Percentiles rank a stretch among this genome's conserved stretches.
phyloP scores from a whole-genome alignment of 192 early-diverging fungal species.

The Mortierella hygrophila region DNA sequence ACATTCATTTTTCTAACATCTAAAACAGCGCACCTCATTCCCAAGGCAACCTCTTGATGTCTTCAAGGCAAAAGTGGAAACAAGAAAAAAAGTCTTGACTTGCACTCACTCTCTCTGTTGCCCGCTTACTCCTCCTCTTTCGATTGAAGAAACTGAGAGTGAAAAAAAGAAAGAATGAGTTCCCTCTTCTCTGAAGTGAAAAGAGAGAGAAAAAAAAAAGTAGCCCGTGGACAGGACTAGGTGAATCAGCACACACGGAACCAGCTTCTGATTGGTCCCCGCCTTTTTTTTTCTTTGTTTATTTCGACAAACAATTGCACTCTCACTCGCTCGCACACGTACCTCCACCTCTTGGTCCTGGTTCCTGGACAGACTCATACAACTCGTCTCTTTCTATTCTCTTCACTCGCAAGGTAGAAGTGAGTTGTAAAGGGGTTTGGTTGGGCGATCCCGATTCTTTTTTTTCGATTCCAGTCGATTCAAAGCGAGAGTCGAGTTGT shows the following conservation, averaged over 20 bases:
- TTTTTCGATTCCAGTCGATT: background rate
- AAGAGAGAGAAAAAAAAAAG: background rate
- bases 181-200: background rate
- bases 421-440: background rate
- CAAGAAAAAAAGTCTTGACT: background rate
- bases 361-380: background rate
- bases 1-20: background rate
- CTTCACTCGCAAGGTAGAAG: background rate
- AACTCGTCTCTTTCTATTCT: background rate
- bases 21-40: background rate
- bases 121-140: background rate
- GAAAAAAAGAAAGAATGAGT: background rate
- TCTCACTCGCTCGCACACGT: background rate
- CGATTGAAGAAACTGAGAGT: background rate
- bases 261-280: conserved; percentile 22
- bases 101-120: background rate
- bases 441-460: background rate
- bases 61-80: background rate
- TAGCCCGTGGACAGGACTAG: background rate
- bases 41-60: background rate
- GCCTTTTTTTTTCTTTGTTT: conserved; percentile 23
- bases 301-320: background rate
- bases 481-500: background rate
- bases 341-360: no score
- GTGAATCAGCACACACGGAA: conserved; percentile 22